Percentiles rank a stretch among this genome's conserved stretches.
phyloP scores from a whole-genome alignment of 805 yeast genomes.

The Spathaspora sp. region DNA sequence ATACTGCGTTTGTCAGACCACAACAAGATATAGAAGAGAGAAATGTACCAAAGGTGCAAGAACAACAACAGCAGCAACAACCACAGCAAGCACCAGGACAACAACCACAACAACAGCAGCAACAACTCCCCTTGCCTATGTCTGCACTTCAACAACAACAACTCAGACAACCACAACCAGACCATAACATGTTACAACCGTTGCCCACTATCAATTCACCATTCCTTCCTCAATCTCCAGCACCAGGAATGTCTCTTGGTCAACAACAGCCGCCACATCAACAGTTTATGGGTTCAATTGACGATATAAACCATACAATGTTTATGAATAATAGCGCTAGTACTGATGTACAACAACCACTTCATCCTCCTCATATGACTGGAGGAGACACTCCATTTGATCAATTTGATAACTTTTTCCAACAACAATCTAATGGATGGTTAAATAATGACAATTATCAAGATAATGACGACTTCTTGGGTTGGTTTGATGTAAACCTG shows the following conservation, averaged over 20 bases:
- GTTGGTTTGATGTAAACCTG: conserved; percentile 83
- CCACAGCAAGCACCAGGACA: neutral
- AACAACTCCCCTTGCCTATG: neutral
- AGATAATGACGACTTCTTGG: conserved; percentile 77
- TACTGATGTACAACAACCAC: neutral
- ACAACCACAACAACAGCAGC: neutral
- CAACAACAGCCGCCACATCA: neutral
- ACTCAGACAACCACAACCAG: conserved; percentile 5
- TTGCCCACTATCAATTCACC: conserved; percentile 4
- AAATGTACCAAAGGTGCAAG: neutral
- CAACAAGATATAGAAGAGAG: conserved; percentile 1
- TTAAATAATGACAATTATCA: conserved; percentile 53
- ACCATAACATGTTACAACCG: neutral
- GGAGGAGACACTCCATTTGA: conserved; percentile 3
- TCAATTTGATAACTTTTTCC: conserved; percentile 54
- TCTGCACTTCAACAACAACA: conserved; percentile 5
- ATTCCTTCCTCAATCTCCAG: conserved; percentile 7
- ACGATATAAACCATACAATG: neutral
- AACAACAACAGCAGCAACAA: conserved; percentile 1
- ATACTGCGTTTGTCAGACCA: conserved; percentile 2
- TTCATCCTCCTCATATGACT: neutral
- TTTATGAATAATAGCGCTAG: neutral
- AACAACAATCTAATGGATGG: conserved; percentile 85
- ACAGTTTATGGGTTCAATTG: conserved; percentile 1
- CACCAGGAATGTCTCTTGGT: neutral